Conservation (phyloP, 257 asterid genomes). For the Solanum acaule region DNA sequence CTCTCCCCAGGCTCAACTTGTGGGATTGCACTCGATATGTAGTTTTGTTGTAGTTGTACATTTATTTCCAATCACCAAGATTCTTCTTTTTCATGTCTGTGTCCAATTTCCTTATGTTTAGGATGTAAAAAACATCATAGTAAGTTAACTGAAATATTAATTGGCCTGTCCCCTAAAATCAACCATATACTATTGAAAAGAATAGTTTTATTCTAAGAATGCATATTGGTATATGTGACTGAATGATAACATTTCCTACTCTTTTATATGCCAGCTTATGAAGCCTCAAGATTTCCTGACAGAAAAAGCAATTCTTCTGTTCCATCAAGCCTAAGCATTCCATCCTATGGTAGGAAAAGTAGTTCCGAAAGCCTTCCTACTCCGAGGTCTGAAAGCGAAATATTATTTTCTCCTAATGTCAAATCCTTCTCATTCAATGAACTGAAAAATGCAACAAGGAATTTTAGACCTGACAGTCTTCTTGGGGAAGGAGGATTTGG, state of each 20-base stretch:
- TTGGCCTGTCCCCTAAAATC: not conserved
- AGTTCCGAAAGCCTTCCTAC: constrained; percentile 58
- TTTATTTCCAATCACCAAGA: not conserved
- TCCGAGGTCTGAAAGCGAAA: constrained; percentile 83
- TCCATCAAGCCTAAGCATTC: constrained; percentile 44
- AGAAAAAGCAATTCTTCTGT: constrained; percentile 35
- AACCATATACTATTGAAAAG: not conserved
- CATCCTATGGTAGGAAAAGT: constrained; percentile 51
- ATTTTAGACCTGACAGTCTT: constrained; percentile 85
- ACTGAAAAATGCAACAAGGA: constrained; percentile 73
- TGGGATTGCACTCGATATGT: not conserved
- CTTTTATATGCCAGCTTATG: constrained; percentile 17
- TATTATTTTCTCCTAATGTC: constrained; percentile 63
- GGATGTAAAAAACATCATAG: not conserved
- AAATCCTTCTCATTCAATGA: constrained; percentile 77
- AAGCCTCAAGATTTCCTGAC: constrained; percentile 36
- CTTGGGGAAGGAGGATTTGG: constrained; percentile 99
- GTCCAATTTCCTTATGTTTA: not conserved
- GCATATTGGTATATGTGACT: not conserved
- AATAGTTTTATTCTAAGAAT: not conserved
- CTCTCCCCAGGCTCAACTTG: not conserved
- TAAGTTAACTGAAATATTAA: not conserved
- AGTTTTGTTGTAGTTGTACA: not conserved
- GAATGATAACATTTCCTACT: not conserved
- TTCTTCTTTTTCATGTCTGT: not conserved